Evolutionary conservation across 176 grass and related monocot species (phyloP).

Genomic region (bread wheat (Triticum aestivum)): DNA sequence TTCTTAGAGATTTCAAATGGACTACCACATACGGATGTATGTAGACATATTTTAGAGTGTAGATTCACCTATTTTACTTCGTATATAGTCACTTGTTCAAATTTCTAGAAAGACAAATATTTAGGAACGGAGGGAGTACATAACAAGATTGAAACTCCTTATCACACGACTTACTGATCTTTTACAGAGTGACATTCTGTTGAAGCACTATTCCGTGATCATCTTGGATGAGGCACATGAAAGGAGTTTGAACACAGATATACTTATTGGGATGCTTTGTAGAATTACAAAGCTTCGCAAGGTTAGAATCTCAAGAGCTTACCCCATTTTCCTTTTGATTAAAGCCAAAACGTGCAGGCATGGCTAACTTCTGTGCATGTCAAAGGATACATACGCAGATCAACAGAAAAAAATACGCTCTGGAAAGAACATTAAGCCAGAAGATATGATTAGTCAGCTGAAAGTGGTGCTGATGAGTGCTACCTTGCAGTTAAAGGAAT

Average conservation of each 20-base stretch:
- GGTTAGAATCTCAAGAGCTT: slow-evolving; percentile 31
- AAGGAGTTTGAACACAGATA: slow-evolving; percentile 90
- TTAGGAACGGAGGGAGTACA: background rate
- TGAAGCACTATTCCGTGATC: slow-evolving; percentile 74
- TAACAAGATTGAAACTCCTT: background rate
- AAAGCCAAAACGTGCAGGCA: slow-evolving; percentile 14
- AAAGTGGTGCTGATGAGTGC: slow-evolving; percentile 95
- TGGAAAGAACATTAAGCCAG: slow-evolving; percentile 5
- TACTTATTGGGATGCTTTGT: slow-evolving; percentile 88
- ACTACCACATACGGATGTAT: too few species aligned
- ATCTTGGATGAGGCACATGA: slow-evolving; percentile 97
- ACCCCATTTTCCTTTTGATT: slow-evolving; percentile 8
- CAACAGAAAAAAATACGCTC: slow-evolving; percentile 61
- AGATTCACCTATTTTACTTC: too few species aligned
- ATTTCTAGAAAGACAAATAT: too few species aligned
- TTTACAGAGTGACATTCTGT: slow-evolving; percentile 70
- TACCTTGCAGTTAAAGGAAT: slow-evolving; percentile 81
- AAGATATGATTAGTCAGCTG: slow-evolving; percentile 12
- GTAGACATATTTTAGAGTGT: too few species aligned
- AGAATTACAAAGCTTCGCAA: slow-evolving; percentile 69
- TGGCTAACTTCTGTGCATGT: slow-evolving; percentile 46
- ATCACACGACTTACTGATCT: slow-evolving; percentile 5
- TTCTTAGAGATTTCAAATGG: too few species aligned
- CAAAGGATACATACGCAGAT: slow-evolving; percentile 2
- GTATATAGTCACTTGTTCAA: too few species aligned